These are phyloP conservation scores for Colletotrichum tropicicola DNA, from an alignment of 2,329 filamentous ascomycete genomes.

Conservation along the genomic window DNA sequence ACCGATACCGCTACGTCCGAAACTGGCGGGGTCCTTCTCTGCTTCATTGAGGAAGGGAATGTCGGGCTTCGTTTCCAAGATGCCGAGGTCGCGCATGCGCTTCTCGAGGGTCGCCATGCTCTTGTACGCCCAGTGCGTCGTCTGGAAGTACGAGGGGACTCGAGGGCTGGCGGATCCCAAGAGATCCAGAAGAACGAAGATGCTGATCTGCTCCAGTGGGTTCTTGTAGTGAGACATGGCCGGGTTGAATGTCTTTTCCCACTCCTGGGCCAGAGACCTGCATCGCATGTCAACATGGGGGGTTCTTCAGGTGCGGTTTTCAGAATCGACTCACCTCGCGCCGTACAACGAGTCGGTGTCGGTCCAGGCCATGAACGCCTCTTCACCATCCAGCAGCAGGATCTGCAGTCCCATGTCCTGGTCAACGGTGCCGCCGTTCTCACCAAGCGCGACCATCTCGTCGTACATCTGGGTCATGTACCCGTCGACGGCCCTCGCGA, in stretches of 20 bases:
- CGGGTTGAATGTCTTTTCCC: conserved; percentile 73
- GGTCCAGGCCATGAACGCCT: conserved; percentile 80
- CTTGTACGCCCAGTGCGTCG: conserved; percentile 85
- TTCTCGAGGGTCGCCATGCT: conserved; percentile 71
- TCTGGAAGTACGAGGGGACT: conserved; percentile 78
- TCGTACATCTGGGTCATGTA: conserved; percentile 80
- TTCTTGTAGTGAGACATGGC: conserved; percentile 76
- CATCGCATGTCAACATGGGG: conserved; percentile 1
- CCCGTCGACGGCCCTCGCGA: conserved; percentile 74
- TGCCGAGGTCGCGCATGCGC: conserved; percentile 66
- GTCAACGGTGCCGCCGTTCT: conserved; percentile 58
- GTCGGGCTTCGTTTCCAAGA: conserved; percentile 53
- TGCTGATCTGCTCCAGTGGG: conserved; percentile 74
- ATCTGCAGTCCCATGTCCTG: conserved; percentile 82
- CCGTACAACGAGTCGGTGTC: conserved; percentile 81
- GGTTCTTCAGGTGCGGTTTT: neutral
- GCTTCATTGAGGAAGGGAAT: conserved; percentile 65
- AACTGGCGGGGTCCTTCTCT: conserved; percentile 50
- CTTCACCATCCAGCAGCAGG: conserved; percentile 82
- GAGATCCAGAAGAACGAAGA: conserved; percentile 81
- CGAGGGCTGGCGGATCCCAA: conserved; percentile 68
- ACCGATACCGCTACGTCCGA: conserved; percentile 54
- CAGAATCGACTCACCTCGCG: conserved; percentile 59
- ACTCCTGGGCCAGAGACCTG: conserved; percentile 74
- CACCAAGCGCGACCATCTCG: conserved; percentile 68